Evolutionary conservation across 768 basidiomycete species (phyloP).

Genomic region (Mycena chlorophos): DNA sequence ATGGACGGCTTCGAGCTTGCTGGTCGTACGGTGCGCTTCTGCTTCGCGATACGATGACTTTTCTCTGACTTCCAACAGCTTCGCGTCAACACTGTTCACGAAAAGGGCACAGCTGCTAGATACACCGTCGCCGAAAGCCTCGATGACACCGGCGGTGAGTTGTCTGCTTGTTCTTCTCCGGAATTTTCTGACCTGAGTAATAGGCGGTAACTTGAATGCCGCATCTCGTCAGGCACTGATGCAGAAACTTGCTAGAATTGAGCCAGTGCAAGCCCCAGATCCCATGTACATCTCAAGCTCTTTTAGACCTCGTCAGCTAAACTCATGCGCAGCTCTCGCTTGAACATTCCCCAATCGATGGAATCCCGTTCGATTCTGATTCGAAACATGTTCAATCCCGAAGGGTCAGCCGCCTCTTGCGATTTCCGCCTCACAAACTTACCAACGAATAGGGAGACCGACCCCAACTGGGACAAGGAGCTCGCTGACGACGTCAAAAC

Average conservation of each 20-base stretch:
- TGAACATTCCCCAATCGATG: slow-evolving; percentile 81
- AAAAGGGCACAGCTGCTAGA: slow-evolving; percentile 71
- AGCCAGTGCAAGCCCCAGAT: slow-evolving; percentile 57
- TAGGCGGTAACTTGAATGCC: slow-evolving; percentile 97
- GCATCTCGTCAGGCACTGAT: slow-evolving; percentile 98
- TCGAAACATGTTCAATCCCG: slow-evolving; percentile 97
- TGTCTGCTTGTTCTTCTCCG: neutral
- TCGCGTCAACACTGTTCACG: slow-evolving; percentile 89
- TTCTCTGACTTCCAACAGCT: slow-evolving; percentile 47
- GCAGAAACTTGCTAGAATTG: slow-evolving; percentile 99
- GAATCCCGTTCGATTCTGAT: slow-evolving; percentile 87
- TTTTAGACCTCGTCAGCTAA: slow-evolving; percentile 12
- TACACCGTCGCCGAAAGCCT: slow-evolving; percentile 78
- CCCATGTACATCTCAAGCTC: slow-evolving; percentile 51
- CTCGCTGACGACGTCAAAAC: slow-evolving; percentile 94
- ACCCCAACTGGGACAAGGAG: slow-evolving; percentile 94
- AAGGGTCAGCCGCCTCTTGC: slow-evolving; percentile 62
- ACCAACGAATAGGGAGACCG: slow-evolving; percentile 71
- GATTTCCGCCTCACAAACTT: neutral
- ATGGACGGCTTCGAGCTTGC: slow-evolving; percentile 99
- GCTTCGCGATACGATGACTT: slow-evolving; percentile 5
- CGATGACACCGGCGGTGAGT: slow-evolving; percentile 85
- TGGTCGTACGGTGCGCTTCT: slow-evolving; percentile 74
- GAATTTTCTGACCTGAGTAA: slow-evolving; percentile 12
- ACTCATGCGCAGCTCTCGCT: slow-evolving; percentile 54